A percentile compares a stretch with the other conserved stretches of the same genome.
These are phyloP conservation scores for Phytopythium aichiense DNA, from an alignment of 352 stramenopile genomes.

Conservation along the genomic window DNA sequence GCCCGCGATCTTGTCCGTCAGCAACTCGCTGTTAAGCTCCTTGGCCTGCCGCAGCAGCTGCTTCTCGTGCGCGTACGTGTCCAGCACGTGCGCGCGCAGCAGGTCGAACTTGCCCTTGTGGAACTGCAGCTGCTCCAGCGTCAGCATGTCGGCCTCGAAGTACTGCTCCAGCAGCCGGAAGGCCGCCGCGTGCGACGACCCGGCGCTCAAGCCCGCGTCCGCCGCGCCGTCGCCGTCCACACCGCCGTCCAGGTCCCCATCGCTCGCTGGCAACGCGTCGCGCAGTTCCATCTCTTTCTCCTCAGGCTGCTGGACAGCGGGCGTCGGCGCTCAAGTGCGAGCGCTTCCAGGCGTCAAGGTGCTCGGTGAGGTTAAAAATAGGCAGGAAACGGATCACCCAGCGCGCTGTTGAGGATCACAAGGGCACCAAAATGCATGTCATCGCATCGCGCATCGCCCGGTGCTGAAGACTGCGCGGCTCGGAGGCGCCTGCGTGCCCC, in stretches of 20 bases:
- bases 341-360: too few relatives aligned
- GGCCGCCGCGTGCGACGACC: slow-evolving; percentile 57
- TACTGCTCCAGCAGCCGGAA: slow-evolving; percentile 82
- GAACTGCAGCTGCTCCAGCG: slow-evolving; percentile 69
- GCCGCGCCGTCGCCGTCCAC: slow-evolving; percentile 15
- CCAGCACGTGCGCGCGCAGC: slow-evolving; percentile 63
- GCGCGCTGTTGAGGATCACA: not conserved
- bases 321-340: too few relatives aligned
- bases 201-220: slow-evolving; percentile 14
- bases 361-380: not conserved
- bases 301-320: too few relatives aligned
- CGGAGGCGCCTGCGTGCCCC: not conserved
- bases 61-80: slow-evolving; percentile 84
- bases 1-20: slow-evolving; percentile 82
- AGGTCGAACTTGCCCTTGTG: slow-evolving; percentile 80
- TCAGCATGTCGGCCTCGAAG: slow-evolving; percentile 82
- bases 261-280: not conserved
- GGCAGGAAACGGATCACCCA: not conserved
- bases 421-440: not conserved
- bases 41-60: slow-evolving; percentile 77
- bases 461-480: not conserved
- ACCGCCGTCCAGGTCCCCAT: slow-evolving; percentile 4
- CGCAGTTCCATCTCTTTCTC: not conserved
- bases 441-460: not conserved
- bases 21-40: slow-evolving; percentile 76